Evolutionary conservation across 2,329 filamentous ascomycete species (phyloP).

Genomic region (Paracoccidioides lutzii): DNA sequence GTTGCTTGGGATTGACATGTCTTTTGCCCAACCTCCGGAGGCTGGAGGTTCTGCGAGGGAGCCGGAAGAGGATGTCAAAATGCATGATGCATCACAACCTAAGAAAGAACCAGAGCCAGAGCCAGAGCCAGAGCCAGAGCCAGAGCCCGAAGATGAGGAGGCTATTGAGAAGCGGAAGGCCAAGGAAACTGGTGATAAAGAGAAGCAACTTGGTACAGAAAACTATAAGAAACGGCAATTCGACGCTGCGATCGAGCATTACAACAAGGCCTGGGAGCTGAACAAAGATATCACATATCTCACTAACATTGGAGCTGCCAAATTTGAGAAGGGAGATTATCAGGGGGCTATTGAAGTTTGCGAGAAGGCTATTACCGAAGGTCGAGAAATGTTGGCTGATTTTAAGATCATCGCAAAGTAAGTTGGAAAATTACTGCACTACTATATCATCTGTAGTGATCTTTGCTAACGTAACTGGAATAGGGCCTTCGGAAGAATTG

Average conservation of each 20-base stretch:
- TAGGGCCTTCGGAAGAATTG: constrained; percentile 81
- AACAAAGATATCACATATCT: constrained; percentile 96
- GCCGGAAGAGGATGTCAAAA: constrained; percentile 59
- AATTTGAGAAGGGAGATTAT: constrained; percentile 94
- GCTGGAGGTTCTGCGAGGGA: constrained; percentile 36
- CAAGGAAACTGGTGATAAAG: constrained; percentile 82
- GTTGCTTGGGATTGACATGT: constrained; percentile 86
- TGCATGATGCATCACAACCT: constrained; percentile 54
- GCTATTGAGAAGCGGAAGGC: constrained; percentile 71
- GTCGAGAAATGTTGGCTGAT: constrained; percentile 78
- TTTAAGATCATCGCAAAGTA: constrained; percentile 97
- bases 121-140: constrained; percentile 41
- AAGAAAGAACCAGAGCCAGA: constrained; percentile 33
- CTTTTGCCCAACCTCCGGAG: constrained; percentile 45
- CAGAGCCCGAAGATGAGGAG: constrained; percentile 67
- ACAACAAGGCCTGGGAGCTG: constrained; percentile 85
- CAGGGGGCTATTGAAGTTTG: constrained; percentile 76
- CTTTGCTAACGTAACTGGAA: constrained; percentile 8
- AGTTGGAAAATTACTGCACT: constrained; percentile 10
- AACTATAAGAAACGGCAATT: constrained; percentile 98
- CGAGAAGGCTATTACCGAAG: constrained; percentile 78
- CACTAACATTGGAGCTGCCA: constrained; percentile 86
- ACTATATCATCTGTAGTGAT: not conserved
- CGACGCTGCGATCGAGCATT: constrained; percentile 86
- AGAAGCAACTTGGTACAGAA: constrained; percentile 87